These are phyloP conservation scores for Oleoguttula mirabilis DNA, from an alignment of 495 filamentous ascomycete genomes.

Conservation along the genomic window DNA sequence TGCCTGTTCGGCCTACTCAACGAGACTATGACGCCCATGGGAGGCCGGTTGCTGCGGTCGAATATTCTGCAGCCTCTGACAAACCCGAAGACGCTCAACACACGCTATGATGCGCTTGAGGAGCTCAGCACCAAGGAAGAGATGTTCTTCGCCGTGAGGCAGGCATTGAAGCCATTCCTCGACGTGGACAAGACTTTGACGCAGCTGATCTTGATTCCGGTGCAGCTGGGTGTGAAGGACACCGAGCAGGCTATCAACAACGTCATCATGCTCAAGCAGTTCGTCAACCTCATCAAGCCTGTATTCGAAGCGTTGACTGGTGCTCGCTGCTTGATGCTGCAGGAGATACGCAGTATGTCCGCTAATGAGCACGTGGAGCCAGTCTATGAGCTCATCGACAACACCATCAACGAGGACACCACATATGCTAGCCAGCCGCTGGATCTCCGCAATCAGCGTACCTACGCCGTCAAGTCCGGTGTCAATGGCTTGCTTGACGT, in stretches of 20 bases:
- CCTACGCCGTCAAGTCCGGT: slow-evolving; percentile 83
- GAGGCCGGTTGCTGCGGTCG: slow-evolving; percentile 62
- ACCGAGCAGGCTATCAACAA: slow-evolving; percentile 74
- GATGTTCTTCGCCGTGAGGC: slow-evolving; percentile 65
- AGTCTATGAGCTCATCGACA: slow-evolving; percentile 52
- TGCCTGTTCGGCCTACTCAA: slow-evolving; percentile 78
- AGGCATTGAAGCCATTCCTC: slow-evolving; percentile 59
- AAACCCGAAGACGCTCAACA: slow-evolving; percentile 45
- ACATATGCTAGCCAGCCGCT: slow-evolving; percentile 67
- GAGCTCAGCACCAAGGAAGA: slow-evolving; percentile 76
- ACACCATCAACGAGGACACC: slow-evolving; percentile 69
- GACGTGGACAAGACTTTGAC: slow-evolving; percentile 60
- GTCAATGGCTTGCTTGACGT: slow-evolving; percentile 81
- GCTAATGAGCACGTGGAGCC: slow-evolving; percentile 44
- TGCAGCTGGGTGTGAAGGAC: slow-evolving; percentile 50
- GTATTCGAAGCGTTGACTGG: slow-evolving; percentile 57
- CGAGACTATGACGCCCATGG: slow-evolving; percentile 78
- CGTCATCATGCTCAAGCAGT: slow-evolving; percentile 77
- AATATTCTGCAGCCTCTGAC: slow-evolving; percentile 88
- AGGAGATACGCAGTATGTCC: slow-evolving; percentile 57
- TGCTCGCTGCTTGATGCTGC: slow-evolving; percentile 52
- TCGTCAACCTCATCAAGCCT: slow-evolving; percentile 52
- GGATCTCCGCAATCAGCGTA: slow-evolving; percentile 81
- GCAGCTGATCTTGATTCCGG: slow-evolving; percentile 56
- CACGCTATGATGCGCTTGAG: slow-evolving; percentile 70